These are phyloP conservation scores for Cyclocybe cylindracea DNA, from an alignment of 768 basidiomycete genomes.

Conservation along the genomic window DNA sequence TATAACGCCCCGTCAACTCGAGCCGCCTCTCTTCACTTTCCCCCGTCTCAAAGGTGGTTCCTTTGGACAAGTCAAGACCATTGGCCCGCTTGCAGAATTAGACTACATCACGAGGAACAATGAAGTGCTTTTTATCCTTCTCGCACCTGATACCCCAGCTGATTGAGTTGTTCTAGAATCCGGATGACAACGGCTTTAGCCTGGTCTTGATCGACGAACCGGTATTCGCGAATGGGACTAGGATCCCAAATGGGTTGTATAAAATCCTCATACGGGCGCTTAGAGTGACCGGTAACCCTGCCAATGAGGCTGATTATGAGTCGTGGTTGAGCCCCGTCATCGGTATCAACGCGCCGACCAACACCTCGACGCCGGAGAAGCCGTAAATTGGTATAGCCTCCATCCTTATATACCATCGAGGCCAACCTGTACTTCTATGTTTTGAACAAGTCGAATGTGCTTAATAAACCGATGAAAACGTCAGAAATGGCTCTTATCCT, in stretches of 20 bases:
- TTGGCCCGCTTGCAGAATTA: constrained; percentile 47
- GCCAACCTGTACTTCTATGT: too few species aligned
- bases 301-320: constrained; percentile 41
- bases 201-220: constrained; percentile 28
- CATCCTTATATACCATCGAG: too few species aligned
- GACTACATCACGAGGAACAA: constrained; percentile 47
- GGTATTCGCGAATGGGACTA: constrained; percentile 41
- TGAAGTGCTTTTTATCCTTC: constrained; percentile 23
- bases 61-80: constrained; percentile 34
- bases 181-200: constrained; percentile 21
- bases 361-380: too few species aligned
- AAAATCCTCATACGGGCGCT: constrained; percentile 39
- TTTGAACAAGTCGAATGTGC: too few species aligned
- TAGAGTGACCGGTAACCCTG: constrained; percentile 39
- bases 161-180: not conserved
- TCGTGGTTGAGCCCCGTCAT: constrained; percentile 44
- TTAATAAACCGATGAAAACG: too few species aligned
- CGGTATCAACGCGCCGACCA: constrained; percentile 33
- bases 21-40: constrained; percentile 35
- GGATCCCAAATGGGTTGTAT: constrained; percentile 41
- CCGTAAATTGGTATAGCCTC: too few species aligned
- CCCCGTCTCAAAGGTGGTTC: constrained; percentile 30
- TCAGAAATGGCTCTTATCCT: too few species aligned
- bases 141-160: constrained; percentile 11
- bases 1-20: constrained; percentile 24